Evolutionary conservation across 208 protist genomes (phyloP).

Genomic region (Entamoeba moshkovskii): DNA sequence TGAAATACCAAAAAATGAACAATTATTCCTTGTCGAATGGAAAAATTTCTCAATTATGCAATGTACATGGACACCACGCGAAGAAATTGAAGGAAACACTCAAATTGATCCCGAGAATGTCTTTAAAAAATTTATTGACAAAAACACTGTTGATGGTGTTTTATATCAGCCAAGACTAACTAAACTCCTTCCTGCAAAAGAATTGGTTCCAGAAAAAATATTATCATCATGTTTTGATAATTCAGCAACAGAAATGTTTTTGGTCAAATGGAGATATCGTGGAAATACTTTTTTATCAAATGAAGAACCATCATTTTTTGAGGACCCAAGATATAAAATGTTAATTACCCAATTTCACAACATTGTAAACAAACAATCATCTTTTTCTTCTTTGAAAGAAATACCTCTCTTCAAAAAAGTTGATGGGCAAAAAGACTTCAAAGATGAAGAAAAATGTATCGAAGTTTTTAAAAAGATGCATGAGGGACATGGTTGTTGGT

Average conservation of each 20-base stretch:
- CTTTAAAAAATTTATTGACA: background rate
- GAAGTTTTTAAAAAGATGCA: background rate
- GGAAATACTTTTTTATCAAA: background rate
- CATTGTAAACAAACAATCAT: background rate
- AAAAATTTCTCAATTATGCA: background rate
- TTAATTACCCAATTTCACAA: background rate
- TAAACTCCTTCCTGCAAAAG: background rate
- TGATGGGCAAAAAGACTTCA: background rate
- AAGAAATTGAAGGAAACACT: background rate
- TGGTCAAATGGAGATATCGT: background rate
- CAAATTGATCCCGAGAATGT: background rate
- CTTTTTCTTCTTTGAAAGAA: background rate
- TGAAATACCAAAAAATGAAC: background rate
- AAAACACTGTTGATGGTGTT: background rate
- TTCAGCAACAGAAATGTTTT: background rate
- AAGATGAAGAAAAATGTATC: no score
- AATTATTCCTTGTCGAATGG: background rate
- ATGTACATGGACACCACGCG: background rate
- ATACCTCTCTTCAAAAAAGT: background rate
- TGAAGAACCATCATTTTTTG: background rate
- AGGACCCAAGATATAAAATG: background rate
- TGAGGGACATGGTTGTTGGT: background rate
- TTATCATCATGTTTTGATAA: background rate
- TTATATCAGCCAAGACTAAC: background rate
- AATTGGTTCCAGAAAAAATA: background rate